Evolutionary conservation across 2,329 filamentous ascomycete genomes (phyloP).

Genomic region (Epichloe sibirici): DNA sequence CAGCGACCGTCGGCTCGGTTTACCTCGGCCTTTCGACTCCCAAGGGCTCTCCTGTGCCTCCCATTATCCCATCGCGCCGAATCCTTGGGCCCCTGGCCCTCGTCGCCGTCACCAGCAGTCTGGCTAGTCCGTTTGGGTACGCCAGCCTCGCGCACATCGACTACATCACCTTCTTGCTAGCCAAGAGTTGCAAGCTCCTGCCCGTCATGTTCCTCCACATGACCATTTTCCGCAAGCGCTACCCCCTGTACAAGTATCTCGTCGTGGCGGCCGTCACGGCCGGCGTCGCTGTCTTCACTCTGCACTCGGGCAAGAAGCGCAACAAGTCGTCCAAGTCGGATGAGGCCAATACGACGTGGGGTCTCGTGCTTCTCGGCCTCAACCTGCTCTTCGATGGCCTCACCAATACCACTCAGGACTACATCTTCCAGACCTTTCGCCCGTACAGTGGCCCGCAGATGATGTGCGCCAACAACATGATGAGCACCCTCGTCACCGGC

Average conservation of each 20-base stretch:
- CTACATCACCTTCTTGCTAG: slow-evolving; percentile 95
- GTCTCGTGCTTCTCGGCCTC: slow-evolving; percentile 69
- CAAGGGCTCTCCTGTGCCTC: slow-evolving; percentile 28
- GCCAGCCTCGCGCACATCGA: slow-evolving; percentile 86
- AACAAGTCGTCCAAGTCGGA: slow-evolving; percentile 31
- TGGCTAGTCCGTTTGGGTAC: slow-evolving; percentile 93
- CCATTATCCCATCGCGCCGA: slow-evolving; percentile 63
- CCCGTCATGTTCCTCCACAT: slow-evolving; percentile 97
- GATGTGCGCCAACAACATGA: slow-evolving; percentile 97
- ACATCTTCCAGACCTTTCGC: slow-evolving; percentile 72
- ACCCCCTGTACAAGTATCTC: slow-evolving; percentile 92
- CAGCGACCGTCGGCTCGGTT: slow-evolving; percentile 65
- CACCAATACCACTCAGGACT: slow-evolving; percentile 92
- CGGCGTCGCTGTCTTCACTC: slow-evolving; percentile 88
- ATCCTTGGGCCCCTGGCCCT: slow-evolving; percentile 72
- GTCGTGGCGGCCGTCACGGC: slow-evolving; percentile 85
- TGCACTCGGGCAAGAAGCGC: slow-evolving; percentile 56
- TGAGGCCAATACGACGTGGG: slow-evolving; percentile 58
- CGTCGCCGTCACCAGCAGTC: slow-evolving; percentile 75
- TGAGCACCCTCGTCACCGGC: slow-evolving; percentile 67
- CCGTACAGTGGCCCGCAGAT: slow-evolving; percentile 89
- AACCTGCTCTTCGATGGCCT: slow-evolving; percentile 93
- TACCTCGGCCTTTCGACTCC: slow-evolving; percentile 63
- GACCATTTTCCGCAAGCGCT: slow-evolving; percentile 76
- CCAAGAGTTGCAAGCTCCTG: slow-evolving; percentile 97